Percentiles rank a stretch among this genome's conserved stretches.
Evolutionary conservation across 805 yeast species (phyloP).

Genomic region (Blastobotrys peoriensis): DNA sequence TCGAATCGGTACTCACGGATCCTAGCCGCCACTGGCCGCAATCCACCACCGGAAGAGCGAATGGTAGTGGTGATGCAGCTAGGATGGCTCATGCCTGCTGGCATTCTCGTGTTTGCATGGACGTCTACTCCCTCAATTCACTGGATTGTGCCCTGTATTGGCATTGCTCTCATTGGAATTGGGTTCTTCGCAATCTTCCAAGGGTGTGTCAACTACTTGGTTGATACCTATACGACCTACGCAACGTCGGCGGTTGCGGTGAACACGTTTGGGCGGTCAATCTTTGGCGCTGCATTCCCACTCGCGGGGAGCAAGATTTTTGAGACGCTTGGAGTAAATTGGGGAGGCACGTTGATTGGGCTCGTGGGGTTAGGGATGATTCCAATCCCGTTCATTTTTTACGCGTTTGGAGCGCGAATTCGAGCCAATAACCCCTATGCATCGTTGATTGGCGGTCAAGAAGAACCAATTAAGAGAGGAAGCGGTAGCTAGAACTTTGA

Average conservation of each 20-base stretch:
- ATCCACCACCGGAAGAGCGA: slow-evolving; percentile 55
- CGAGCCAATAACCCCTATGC: slow-evolving; percentile 28
- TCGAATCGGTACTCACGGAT: slow-evolving; percentile 26
- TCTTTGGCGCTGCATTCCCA: slow-evolving; percentile 58
- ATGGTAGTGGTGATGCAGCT: slow-evolving; percentile 47
- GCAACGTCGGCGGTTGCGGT: slow-evolving; percentile 65
- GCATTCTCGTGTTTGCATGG: slow-evolving; percentile 62
- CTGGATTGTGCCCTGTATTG: slow-evolving; percentile 55
- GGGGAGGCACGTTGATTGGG: slow-evolving; percentile 53
- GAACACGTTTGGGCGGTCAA: slow-evolving; percentile 52
- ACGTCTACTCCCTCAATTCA: slow-evolving; percentile 40
- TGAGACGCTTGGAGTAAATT: slow-evolving; percentile 41
- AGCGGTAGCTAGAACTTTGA: no score
- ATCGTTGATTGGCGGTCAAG: slow-evolving; percentile 10
- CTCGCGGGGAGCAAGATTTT: slow-evolving; percentile 51
- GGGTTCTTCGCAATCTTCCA: slow-evolving; percentile 54
- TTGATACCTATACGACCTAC: slow-evolving; percentile 51
- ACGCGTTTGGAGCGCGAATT: slow-evolving; percentile 40
- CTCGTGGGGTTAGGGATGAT: slow-evolving; percentile 42
- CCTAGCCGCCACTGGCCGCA: slow-evolving; percentile 32
- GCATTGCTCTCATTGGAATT: slow-evolving; percentile 44
- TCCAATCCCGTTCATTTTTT: slow-evolving; percentile 54
- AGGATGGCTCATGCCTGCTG: slow-evolving; percentile 44
- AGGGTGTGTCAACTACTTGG: slow-evolving; percentile 53
- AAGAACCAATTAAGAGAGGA: slow-evolving; percentile 7